Conservation (phyloP, 306 rosid species). For the Trifolium repens region DNA sequence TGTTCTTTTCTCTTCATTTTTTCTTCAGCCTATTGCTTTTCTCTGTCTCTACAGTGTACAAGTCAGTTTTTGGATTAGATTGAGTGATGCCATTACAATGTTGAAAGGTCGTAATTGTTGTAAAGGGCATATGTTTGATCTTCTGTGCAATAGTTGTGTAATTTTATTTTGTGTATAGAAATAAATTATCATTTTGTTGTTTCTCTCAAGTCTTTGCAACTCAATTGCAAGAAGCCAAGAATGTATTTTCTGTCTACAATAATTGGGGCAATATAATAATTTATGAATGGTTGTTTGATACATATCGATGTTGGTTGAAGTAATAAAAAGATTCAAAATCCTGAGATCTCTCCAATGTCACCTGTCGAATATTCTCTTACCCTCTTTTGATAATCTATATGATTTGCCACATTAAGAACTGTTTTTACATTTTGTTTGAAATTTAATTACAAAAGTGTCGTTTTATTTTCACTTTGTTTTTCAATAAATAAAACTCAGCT, state of each 20-base stretch:
- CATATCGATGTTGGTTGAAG: background rate
- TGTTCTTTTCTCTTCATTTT: conserved; percentile 32
- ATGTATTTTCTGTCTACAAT: conserved; percentile 15
- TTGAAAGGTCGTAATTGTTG: conserved; percentile 33
- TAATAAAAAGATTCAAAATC: background rate
- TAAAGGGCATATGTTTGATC: conserved; percentile 42
- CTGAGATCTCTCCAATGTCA: background rate
- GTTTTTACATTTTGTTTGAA: background rate
- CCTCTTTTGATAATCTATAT: background rate
- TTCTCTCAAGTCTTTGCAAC: conserved; percentile 16
- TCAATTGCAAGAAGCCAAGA: conserved; percentile 6
- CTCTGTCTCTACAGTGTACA: conserved; percentile 26
- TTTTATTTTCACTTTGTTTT: no score
- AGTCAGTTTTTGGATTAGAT: conserved; percentile 44
- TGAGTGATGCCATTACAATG: conserved; percentile 40
- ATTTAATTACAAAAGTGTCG: background rate
- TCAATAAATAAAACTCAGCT: background rate
- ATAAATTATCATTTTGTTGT: conserved; percentile 38
- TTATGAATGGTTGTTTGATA: background rate
- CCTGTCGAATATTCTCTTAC: background rate
- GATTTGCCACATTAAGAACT: background rate
- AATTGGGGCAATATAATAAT: conserved; percentile 9
- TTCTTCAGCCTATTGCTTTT: conserved; percentile 23
- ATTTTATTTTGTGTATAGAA: conserved; percentile 38
- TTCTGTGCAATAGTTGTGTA: conserved; percentile 48